Evolutionary conservation across 2,329 filamentous ascomycete species (phyloP).

Genomic region (Curvularia spicifera): DNA sequence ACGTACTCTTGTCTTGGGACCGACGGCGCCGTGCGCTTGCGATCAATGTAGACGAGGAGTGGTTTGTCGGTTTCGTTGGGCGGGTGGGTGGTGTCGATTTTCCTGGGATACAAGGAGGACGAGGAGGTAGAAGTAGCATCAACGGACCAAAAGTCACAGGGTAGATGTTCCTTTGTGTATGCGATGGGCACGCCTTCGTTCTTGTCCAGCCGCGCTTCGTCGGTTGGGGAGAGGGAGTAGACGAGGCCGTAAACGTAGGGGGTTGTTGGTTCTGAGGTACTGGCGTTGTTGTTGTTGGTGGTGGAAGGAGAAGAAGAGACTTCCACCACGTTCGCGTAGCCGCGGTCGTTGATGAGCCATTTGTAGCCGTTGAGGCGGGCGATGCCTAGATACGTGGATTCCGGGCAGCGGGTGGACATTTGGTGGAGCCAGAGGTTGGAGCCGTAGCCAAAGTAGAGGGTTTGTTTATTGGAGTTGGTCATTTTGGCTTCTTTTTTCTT

Average conservation of each 20-base stretch:
- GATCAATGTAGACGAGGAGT: constrained; percentile 68
- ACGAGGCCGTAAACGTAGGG: constrained; percentile 49
- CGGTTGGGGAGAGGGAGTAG: constrained; percentile 33
- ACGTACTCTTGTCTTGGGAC: constrained; percentile 65
- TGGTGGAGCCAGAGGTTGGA: constrained; percentile 71
- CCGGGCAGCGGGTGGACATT: constrained; percentile 67
- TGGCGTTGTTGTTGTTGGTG: background rate
- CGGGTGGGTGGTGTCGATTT: constrained; percentile 30
- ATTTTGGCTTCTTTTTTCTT: constrained; percentile 9
- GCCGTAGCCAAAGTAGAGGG: constrained; percentile 73
- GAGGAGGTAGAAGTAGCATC: background rate
- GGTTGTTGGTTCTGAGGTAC: constrained; percentile 13
- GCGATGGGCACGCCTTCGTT: constrained; percentile 68
- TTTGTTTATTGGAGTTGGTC: constrained; percentile 21
- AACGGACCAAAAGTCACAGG: constrained; percentile 53
- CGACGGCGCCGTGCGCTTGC: constrained; percentile 48
- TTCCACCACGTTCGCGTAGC: constrained; percentile 71
- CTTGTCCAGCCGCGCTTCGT: constrained; percentile 42
- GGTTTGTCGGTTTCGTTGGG: constrained; percentile 25
- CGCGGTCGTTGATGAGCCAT: constrained; percentile 71
- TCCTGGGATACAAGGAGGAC: background rate
- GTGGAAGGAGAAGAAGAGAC: background rate
- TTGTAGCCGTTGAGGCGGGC: constrained; percentile 63
- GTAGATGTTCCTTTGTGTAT: constrained; percentile 62
- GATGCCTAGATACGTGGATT: constrained; percentile 62